Conservation (phyloP, 2,329 filamentous ascomycete species). For the Ceratocystis smalleyi region DNA sequence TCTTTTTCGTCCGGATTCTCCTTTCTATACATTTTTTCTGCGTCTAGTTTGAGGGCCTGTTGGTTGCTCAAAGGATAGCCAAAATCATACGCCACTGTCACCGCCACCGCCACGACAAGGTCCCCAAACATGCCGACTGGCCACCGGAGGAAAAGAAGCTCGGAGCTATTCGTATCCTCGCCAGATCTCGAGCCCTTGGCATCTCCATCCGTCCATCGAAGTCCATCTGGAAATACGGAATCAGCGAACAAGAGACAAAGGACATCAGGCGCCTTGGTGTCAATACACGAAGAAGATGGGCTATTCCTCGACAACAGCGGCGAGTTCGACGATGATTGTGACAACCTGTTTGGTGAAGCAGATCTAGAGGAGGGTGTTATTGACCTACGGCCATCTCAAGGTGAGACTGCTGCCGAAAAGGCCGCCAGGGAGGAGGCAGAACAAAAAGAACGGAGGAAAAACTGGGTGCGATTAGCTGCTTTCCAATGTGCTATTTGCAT, state of each 20-base stretch:
- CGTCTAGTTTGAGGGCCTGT: no score
- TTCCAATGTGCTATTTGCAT: constrained; percentile 55
- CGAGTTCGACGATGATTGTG: constrained; percentile 2
- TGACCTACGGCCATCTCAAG: constrained; percentile 4
- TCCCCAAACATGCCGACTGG: background rate
- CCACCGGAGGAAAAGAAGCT: constrained; percentile 1
- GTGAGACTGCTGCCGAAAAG: constrained; percentile 5
- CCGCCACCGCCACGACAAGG: background rate
- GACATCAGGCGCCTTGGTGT: background rate
- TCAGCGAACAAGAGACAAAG: constrained; percentile 1
- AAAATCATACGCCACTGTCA: no score
- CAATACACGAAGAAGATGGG: background rate
- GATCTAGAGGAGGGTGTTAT: background rate
- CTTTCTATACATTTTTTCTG: background rate
- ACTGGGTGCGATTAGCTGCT: constrained; percentile 34
- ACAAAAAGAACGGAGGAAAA: constrained; percentile 31
- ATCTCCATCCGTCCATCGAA: background rate
- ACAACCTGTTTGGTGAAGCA: background rate
- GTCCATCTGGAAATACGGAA: background rate
- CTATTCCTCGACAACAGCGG: background rate
- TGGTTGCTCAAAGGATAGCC: no score
- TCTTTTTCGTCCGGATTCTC: no score
- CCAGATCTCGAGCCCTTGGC: background rate
- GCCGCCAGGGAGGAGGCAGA: constrained; percentile 16
- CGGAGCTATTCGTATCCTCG: background rate